These are phyloP conservation scores for Prunus yedoensis DNA, from an alignment of 331 rosid species.

Conservation along the genomic window DNA sequence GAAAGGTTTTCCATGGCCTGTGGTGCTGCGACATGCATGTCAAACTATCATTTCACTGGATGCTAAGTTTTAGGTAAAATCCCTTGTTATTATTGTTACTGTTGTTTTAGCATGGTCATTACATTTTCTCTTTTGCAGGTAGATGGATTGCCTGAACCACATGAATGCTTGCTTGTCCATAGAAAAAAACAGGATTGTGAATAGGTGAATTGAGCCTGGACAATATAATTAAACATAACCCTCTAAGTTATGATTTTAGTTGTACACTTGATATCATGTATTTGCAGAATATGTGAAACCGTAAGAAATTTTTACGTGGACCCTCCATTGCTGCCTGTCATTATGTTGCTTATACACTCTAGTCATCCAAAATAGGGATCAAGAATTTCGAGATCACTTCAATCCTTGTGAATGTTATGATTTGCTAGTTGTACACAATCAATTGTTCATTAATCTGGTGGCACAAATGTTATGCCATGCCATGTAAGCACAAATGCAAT, in stretches of 20 bases:
- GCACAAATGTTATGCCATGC: not conserved
- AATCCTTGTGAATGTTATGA: not conserved
- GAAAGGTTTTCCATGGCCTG: not conserved
- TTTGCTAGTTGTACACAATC: no score
- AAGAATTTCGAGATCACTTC: no score
- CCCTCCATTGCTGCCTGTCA: not conserved
- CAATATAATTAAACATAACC: not conserved
- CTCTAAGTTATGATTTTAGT: not conserved
- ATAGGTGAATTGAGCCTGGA: not conserved
- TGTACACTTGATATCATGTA: not conserved
- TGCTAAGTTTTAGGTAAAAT: not conserved
- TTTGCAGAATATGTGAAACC: not conserved
- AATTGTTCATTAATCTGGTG: not conserved
- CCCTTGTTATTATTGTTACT: not conserved
- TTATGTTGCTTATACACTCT: not conserved
- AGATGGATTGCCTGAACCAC: constrained; percentile 6
- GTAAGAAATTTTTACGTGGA: not conserved
- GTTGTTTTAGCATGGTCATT: constrained; percentile 8
- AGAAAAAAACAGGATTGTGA: no score
- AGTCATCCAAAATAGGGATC: no score
- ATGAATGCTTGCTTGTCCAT: not conserved
- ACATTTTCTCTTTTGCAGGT: not conserved
- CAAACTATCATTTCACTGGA: not conserved
- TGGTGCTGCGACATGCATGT: not conserved
- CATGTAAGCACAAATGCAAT: no score